Base-by-base conservation (phyloP, 345 rosid species). In the Brassica juncea region DNA sequence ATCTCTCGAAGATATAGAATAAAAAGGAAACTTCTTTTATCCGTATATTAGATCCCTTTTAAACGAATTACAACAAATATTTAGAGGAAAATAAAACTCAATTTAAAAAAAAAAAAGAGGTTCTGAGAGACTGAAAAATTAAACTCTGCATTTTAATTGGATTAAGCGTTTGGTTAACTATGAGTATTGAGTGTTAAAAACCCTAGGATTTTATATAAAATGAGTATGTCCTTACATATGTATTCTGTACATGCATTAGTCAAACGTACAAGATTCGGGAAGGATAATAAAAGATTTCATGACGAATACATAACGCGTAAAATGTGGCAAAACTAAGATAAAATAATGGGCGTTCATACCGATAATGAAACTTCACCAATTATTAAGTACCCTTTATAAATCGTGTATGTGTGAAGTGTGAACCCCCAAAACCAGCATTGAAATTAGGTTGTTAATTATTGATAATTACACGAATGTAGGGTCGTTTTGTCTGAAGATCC, bases 381-480 rank as follows among this genome's bases (percentile, higher is more conserved):
- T 47, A 47, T 47, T 27, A 42, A 39, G 9, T 9, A 12, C 44
- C 16, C 25, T 4, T 52, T 21, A 8, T 6, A 0, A 5, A 31
- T 6, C 32, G 62, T 23, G 19, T 57, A 58, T 15, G 52, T 44
- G 55, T 47, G 55, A 47, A 47, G 59, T 49, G 21, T 67, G 70
- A 52, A 70, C 81, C 75, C 75, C 55, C 10, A 71, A 77, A 77
- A 60, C 68, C 69, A 69, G 80, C 70, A 69, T 31, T 47, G 27
- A 70, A 70, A 49, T 77, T 30, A 34, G 81, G 64, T 35, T 3
- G 32, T 35, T 70, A 70, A 62, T 71, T 31, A 31, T 6, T 19
- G 61, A 28, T 35, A 54, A 52, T 44, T 35, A 67, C 44, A 31
- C 9, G 30, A 67, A 19, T 8, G 34, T 60, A 19, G 68, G 44